These are phyloP conservation scores for Peniophora sp. DNA, from an alignment of 1,284 basidiomycete species.

Conservation along the genomic window DNA sequence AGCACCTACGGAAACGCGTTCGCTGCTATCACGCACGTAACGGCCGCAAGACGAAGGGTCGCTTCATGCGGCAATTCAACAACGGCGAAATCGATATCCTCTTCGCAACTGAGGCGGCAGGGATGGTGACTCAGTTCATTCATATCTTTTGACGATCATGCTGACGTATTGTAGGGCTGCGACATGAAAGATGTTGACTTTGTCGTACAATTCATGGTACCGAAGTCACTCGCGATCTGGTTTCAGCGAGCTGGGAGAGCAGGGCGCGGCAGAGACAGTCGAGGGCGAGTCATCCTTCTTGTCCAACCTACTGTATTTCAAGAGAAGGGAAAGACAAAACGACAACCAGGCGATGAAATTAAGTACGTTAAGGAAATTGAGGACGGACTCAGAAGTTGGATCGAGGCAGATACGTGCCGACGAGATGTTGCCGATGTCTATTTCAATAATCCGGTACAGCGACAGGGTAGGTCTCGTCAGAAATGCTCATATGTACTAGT, in stretches of 20 bases:
- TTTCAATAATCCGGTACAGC: slow-evolving; percentile 5
- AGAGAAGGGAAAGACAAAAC: slow-evolving; percentile 9
- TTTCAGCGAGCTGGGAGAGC: slow-evolving; percentile 17
- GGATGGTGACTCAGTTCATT: slow-evolving; percentile 1
- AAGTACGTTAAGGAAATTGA: slow-evolving; percentile 7
- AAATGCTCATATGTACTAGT: neutral
- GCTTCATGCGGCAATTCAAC: neutral
- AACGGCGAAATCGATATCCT: slow-evolving; percentile 1
- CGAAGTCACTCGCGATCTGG: slow-evolving; percentile 1
- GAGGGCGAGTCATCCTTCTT: slow-evolving; percentile 20
- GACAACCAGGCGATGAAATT: slow-evolving; percentile 3
- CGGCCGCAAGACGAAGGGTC: neutral
- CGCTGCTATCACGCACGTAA: neutral
- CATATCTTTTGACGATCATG: neutral
- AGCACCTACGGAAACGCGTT: neutral
- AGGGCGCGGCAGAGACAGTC: slow-evolving; percentile 14
- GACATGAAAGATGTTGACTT: neutral
- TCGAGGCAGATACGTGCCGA: slow-evolving; percentile 5
- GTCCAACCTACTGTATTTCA: slow-evolving; percentile 22
- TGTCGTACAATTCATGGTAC: slow-evolving; percentile 4
- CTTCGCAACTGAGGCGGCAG: slow-evolving; percentile 3
- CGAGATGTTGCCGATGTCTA: slow-evolving; percentile 7
- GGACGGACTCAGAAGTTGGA: slow-evolving; percentile 3
- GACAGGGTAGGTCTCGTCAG: neutral
- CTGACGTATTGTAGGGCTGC: neutral